These are phyloP conservation scores for Flaveria robusta DNA, from an alignment of 129 eudicot genomes.

Conservation along the genomic window DNA sequence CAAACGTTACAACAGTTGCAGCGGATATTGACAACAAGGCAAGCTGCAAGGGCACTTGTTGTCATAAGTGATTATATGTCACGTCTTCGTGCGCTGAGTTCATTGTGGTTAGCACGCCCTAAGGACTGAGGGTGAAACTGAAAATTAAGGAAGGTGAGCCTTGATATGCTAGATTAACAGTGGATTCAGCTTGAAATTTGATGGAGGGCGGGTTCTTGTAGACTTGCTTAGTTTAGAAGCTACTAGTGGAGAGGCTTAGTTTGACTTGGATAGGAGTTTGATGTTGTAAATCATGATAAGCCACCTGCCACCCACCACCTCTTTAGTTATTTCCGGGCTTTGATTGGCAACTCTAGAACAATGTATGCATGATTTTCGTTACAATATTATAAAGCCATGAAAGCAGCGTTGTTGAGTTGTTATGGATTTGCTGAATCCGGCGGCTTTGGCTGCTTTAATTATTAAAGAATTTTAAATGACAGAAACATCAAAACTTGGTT, in stretches of 20 bases:
- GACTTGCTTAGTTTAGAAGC: conserved; percentile 25
- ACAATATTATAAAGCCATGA: conserved; percentile 15
- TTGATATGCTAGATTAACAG: neutral
- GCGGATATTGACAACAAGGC: conserved; percentile 87
- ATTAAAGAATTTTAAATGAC: neutral
- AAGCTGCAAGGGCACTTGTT: conserved; percentile 94
- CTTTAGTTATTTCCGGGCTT: conserved; percentile 5
- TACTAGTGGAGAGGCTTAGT: conserved; percentile 7
- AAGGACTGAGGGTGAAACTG: conserved; percentile 50
- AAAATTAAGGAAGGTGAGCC: conserved; percentile 3
- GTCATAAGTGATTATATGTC: conserved; percentile 81
- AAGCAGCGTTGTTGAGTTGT: conserved; percentile 19
- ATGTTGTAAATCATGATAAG: conserved; percentile 30
- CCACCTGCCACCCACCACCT: neutral
- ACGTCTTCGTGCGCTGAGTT: conserved; percentile 90
- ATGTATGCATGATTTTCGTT: no score
- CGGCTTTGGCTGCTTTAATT: neutral
- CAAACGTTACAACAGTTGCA: conserved; percentile 91
- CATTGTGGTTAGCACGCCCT: conserved; percentile 95
- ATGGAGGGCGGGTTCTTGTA: conserved; percentile 14
- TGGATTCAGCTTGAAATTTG: neutral
- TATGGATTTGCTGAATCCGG: conserved; percentile 19
- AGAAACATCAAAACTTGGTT: neutral
- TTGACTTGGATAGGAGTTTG: conserved; percentile 19
- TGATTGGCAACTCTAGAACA: conserved; percentile 21